Evolutionary conservation across 1,284 basidiomycete species (phyloP), one percentile per base, ranked within the genome.

Genomic region (Vanrija humicola): DNA sequence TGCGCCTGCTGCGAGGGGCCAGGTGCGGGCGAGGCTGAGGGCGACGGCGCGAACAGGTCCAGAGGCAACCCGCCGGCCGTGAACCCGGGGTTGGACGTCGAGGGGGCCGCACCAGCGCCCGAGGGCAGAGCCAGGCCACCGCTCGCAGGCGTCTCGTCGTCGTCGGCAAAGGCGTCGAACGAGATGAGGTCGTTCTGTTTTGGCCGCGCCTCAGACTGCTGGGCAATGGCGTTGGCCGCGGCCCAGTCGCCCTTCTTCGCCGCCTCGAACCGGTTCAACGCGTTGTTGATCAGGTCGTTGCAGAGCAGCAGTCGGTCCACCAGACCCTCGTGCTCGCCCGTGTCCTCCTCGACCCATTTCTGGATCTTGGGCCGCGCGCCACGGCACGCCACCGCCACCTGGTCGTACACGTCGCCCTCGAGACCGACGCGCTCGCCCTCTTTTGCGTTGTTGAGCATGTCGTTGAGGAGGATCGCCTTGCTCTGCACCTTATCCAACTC

Each of bases 241-340:
- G 65, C 57, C 76, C 75, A 94, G 77, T 98, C 92, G 43, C 94
- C 95, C 58, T 84, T 86, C 76, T 90, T 89, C 82, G 89, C 95
- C 0, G 91, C 86, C 63, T 95, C 90, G 71, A 94, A 97, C 25
- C 95, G 87, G 45, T 85, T 83, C 18, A 96, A 77, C 16, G 95
- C 90, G 38, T 85, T 89, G 78, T 98, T 98, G 77, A 98, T 95
- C 67, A 96, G 86, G 76, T 99, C 96, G 75, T 99, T 98, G 58
- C 95, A 93, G 73, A 98, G 84, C 26, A 98, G 80, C 75, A 97
- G 87, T 2, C 91, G 90, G 64, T 95, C 94, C 69, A 98, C 84
- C 50, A 90, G 88, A 88, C 90, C 29, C 75, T 95, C 91, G 43
- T 85, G 84, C 38, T 80, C 79, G 28, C 79, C 88, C 1, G 89